phyloP scores from a whole-genome alignment of 306 rosid species.

The Echinosophora koreensis region DNA sequence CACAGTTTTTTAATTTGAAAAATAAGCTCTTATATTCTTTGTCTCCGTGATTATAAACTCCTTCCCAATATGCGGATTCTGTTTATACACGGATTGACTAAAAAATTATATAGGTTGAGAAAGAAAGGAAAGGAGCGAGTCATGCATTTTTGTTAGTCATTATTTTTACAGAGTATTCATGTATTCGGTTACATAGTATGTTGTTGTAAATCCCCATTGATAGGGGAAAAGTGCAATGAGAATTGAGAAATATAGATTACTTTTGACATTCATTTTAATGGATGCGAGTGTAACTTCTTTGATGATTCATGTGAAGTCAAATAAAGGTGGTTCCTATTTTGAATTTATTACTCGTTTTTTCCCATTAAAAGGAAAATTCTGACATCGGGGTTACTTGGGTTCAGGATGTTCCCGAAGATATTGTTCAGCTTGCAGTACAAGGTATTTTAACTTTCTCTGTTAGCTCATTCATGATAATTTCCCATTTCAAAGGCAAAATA shows the following conservation, averaged over 20 bases:
- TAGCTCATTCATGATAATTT: no score
- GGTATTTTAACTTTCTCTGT: no score
- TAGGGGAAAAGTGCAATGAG: conserved; percentile 33
- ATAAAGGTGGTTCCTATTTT: no score
- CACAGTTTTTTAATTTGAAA: conserved; percentile 33
- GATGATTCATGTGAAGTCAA: no score
- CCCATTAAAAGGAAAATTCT: no score
- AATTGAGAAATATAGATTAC: conserved; percentile 30
- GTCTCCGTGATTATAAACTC: conserved; percentile 53
- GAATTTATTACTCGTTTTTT: no score
- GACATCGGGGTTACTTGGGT: no score
- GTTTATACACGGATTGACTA: conserved; percentile 47
- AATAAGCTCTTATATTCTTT: conserved; percentile 57
- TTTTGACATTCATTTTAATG: conserved; percentile 6
- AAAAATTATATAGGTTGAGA: conserved; percentile 32
- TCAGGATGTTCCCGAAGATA: no score
- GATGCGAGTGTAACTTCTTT: conserved; percentile 7
- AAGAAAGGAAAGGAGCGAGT: conserved; percentile 12
- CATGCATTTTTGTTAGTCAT: conserved; percentile 4
- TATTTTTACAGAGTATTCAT: conserved; percentile 10
- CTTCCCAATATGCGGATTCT: conserved; percentile 33
- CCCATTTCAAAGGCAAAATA: no score
- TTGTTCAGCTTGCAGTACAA: no score
- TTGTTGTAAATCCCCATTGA: conserved; percentile 46
- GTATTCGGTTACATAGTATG: conserved; percentile 32